Evolutionary conservation across 2,329 filamentous ascomycete genomes (phyloP).

Genomic region (Rhinocladiella similis): DNA sequence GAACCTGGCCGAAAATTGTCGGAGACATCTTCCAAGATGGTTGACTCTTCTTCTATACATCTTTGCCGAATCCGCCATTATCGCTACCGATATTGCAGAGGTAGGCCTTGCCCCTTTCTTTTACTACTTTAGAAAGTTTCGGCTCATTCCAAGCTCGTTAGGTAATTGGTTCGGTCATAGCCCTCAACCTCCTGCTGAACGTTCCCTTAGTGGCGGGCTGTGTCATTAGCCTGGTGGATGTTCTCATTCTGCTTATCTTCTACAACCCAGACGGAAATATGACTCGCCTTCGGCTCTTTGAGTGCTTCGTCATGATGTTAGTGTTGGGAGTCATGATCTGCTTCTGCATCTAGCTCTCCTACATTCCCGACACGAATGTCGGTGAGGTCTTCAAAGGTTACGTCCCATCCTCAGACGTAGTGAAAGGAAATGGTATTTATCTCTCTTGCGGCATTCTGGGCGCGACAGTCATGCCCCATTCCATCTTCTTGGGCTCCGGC

Average conservation of each 20-base stretch:
- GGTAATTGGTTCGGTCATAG: slow-evolving; percentile 59
- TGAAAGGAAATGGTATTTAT: slow-evolving; percentile 55
- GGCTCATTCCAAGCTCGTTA: slow-evolving; percentile 50
- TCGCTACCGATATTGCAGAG: slow-evolving; percentile 71
- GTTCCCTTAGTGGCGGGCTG: slow-evolving; percentile 58
- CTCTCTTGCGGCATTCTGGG: slow-evolving; percentile 55
- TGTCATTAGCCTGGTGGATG: slow-evolving; percentile 57
- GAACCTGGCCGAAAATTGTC: slow-evolving; percentile 66
- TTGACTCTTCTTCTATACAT: slow-evolving; percentile 62
- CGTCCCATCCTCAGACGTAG: slow-evolving; percentile 54
- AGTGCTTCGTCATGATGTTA: slow-evolving; percentile 55
- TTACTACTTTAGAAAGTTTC: slow-evolving; percentile 54
- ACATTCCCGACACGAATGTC: slow-evolving; percentile 50
- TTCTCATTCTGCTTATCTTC: slow-evolving; percentile 58
- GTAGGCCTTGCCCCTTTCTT: slow-evolving; percentile 58
- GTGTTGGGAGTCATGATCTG: slow-evolving; percentile 58
- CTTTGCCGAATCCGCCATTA: slow-evolving; percentile 66
- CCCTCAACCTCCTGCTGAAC: slow-evolving; percentile 55
- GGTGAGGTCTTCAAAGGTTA: slow-evolving; percentile 57
- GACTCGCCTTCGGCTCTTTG: slow-evolving; percentile 53
- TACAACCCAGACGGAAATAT: slow-evolving; percentile 55
- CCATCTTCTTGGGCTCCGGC: slow-evolving; percentile 57
- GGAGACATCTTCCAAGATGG: slow-evolving; percentile 66
- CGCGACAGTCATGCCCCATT: slow-evolving; percentile 61
- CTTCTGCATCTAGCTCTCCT: slow-evolving; percentile 58